phyloP scores from a whole-genome alignment of 2,329 filamentous ascomycete species.

The Fusarium bactridioides region DNA sequence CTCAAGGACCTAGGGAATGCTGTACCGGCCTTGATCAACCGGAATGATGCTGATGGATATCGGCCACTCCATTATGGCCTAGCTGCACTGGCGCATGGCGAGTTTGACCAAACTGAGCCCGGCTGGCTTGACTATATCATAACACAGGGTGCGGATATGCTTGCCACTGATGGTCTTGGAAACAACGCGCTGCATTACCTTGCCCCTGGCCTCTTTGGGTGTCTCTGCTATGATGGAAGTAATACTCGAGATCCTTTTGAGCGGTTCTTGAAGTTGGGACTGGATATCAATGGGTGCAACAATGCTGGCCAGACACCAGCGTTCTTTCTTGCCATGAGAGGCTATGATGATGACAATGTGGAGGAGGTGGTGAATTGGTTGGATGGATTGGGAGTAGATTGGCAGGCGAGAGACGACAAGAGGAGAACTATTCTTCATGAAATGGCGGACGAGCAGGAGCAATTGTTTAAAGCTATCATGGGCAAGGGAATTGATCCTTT shows the following conservation, averaged over 20 bases:
- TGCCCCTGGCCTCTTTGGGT: neutral
- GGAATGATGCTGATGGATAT: conserved; percentile 22
- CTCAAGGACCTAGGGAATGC: conserved; percentile 1
- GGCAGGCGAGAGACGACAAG: conserved; percentile 17
- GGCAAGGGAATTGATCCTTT: conserved; percentile 14
- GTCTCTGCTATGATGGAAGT: neutral
- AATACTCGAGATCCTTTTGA: neutral
- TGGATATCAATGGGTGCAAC: conserved; percentile 28
- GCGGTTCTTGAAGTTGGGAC: conserved; percentile 2
- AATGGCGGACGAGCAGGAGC: neutral
- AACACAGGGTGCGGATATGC: conserved; percentile 12
- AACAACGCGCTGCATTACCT: conserved; percentile 27
- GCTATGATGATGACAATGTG: too few relatives aligned
- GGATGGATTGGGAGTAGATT: conserved; percentile 21
- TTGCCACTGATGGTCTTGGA: conserved; percentile 1
- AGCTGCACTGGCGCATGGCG: neutral
- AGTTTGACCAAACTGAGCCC: neutral
- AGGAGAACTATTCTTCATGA: conserved; percentile 19
- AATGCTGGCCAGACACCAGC: conserved; percentile 14
- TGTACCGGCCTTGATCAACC: conserved; percentile 10
- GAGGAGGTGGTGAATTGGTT: neutral
- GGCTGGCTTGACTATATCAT: conserved; percentile 18
- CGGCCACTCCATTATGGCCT: conserved; percentile 27
- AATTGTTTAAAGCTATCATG: conserved; percentile 9
- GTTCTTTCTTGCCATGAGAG: conserved; percentile 3